Conservation (phyloP, 495 filamentous ascomycete species). For the Terfezia claveryi region DNA sequence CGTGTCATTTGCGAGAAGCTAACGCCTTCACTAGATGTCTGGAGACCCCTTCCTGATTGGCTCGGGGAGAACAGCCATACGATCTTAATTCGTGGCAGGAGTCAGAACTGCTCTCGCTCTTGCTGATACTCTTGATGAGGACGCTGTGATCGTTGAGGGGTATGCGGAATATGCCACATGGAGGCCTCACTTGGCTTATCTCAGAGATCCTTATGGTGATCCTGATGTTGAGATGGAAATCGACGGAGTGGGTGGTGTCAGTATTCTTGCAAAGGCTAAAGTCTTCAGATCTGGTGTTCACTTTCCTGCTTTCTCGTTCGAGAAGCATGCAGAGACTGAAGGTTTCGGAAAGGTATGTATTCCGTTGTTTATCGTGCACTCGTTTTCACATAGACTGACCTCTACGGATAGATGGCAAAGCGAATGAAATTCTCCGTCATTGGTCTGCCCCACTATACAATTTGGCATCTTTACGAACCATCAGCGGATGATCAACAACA, state of each 20-base stretch:
- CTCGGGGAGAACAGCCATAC: constrained; percentile 97
- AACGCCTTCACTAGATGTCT: constrained; percentile 47
- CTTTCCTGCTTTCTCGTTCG: constrained; percentile 96
- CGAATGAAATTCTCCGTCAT: constrained; percentile 92
- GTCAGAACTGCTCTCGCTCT: constrained; percentile 89
- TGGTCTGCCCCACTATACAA: constrained; percentile 91
- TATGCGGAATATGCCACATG: constrained; percentile 99
- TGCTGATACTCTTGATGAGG: constrained; percentile 88
- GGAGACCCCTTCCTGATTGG: constrained; percentile 96
- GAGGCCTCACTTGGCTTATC: constrained; percentile 90
- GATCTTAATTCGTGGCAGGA: constrained; percentile 99
- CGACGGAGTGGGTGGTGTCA: constrained; percentile 91
- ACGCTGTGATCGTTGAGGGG: constrained; percentile 97
- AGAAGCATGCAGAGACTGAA: constrained; percentile 97
- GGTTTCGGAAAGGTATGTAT: constrained; percentile 80
- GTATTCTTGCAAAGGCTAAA: constrained; percentile 85
- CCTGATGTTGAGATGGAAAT: constrained; percentile 99
- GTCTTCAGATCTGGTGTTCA: constrained; percentile 91
- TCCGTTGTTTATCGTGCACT: background rate
- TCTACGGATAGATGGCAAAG: constrained; percentile 58
- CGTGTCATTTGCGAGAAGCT: background rate
- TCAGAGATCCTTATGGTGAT: constrained; percentile 91
- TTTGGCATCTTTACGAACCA: constrained; percentile 98
- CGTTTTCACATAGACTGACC: too few relatives aligned
- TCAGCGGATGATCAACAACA: constrained; percentile 90